Base-by-base conservation (phyloP, 345 rosid genomes). In the Combretum micranthum region DNA sequence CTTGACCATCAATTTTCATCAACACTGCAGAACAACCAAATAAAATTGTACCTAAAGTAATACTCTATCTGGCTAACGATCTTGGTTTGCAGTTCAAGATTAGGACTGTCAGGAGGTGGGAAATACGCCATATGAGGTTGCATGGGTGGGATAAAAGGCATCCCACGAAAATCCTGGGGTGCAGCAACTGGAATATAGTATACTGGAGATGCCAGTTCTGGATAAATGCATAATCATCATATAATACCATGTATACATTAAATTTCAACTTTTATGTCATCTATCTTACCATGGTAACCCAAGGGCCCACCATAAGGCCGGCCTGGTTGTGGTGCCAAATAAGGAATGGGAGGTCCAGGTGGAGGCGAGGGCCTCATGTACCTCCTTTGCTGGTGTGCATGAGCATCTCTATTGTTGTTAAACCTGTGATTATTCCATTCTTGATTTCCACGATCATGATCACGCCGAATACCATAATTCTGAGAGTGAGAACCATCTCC, bases 401-500 rank as follows among this genome's bases (percentile, higher is more conserved):
- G 87, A 48, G 70, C 69, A 55, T 85, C 98, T 74, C 90, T 78
- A 37, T 52, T 62, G 49, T 77, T 78, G 65, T 72, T 86, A 59
- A 81, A 83, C 43, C 95, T 72, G 59, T 77, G 75, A 69, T 37
- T n/a, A 72, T 72, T 76, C 95, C 84, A 83, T 32, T 76, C 82
- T 25, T 74, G 88, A 70, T 79, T 77, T 18, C 81, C 85, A 52
- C 78, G 83, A 50, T 87, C 96, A 42, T 82, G 96, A 66, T 75
- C 86, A 47, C 92, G 90, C 75, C 95, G 79, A 53, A 79, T 77
- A 53, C 88, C 90, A 67, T 83, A 82, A 71, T 50, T 80, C 49
- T 81, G 87, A 75, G 80, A 77, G 66, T 83, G 85, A 57, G 83
- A 77, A 73, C 87, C 88, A 74, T 85, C 82, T 47, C 77, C 82